Evolutionary conservation across 1,284 basidiomycete genomes (phyloP), one percentile per base, ranked within the genome.

Genomic region (Rhizoctonia solani): DNA sequence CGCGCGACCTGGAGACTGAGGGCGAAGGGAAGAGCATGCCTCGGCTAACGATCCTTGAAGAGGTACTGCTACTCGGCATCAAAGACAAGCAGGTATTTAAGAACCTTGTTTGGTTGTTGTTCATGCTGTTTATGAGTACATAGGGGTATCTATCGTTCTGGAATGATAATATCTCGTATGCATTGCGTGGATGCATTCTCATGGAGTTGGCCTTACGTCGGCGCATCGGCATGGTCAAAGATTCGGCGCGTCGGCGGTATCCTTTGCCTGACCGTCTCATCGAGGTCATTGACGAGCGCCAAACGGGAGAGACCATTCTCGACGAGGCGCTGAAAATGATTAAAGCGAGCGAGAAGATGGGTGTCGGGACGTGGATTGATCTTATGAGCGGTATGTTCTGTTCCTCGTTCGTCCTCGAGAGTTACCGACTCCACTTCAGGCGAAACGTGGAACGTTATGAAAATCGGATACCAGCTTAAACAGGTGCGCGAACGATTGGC

Each of bases 111-210:
- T 63, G 21, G 39, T 29, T 14, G 3, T 16, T 46, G 46, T 32
- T 53, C 14, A 53, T 1, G 8, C 39, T 39, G 13, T 6, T 23
- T 27, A 21, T 53, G 30, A 2, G 34, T 59, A 29, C 6, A 0
- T 72, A 94, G 90, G 93, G 93, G 46, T 95, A 95, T 76, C 85
- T 96, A 19, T 95, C 93, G 0, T 96, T 97, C 77, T 96, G 93
- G 94, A 98, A 98, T 77, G 95, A 98, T 81, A 97, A 96, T 79
- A 98, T 97, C 72, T 96, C 93, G 0, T 98, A 98, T 77, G 93
- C 95, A 13, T 83, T 98, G 1, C 86, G 95, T 19, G 95, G 95
- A 2, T 97, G 95, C 77, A 97, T 98, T 74, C 84, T 98, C 70
- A 89, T 97, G 68, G 95, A 98, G 77, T 88, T 98, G 66, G 94